phyloP scores from a whole-genome alignment of 176 grass and related monocot species.

The Luzula sylvatica region DNA sequence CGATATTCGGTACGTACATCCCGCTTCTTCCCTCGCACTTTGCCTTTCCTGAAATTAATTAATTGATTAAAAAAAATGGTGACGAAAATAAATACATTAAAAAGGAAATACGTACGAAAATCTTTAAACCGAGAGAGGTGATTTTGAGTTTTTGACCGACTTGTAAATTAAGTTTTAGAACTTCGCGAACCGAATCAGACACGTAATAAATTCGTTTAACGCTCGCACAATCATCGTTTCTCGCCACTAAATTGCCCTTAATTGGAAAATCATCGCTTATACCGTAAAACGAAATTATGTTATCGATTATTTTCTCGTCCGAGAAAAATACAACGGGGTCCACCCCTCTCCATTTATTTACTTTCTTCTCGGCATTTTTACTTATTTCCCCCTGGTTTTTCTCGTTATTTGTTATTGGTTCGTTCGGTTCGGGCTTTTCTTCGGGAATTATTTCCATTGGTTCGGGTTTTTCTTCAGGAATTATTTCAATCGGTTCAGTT shows the following conservation, averaged over 20 bases:
- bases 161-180: conserved; percentile 68
- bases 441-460: conserved; percentile 5
- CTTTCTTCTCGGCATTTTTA: conserved; percentile 22
- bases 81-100: conserved; percentile 3
- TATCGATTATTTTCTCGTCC: conserved; percentile 52
- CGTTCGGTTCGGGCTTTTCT: conserved; percentile 21
- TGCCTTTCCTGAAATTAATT: conserved; percentile 63
- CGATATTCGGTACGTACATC: conserved; percentile 78
- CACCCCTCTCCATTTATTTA: conserved; percentile 78
- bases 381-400: conserved; percentile 36
- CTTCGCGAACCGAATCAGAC: conserved; percentile 71
- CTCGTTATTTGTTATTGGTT: conserved; percentile 23
- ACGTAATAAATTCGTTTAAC: conserved; percentile 97
- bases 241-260: conserved; percentile 64
- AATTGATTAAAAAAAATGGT: conserved; percentile 7
- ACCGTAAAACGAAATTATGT: conserved; percentile 81
- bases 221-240: conserved; percentile 66
- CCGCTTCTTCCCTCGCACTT: conserved; percentile 52
- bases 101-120: conserved; percentile 65
- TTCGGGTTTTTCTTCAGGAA: conserved; percentile 24
- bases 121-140: conserved; percentile 85
- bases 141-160: conserved; percentile 76
- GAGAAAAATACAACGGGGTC: conserved; percentile 94
- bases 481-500: conserved; percentile 10
- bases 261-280: conserved; percentile 68